Conservation (phyloP, 148 eudicot genomes). For the Linanthus parryae region DNA sequence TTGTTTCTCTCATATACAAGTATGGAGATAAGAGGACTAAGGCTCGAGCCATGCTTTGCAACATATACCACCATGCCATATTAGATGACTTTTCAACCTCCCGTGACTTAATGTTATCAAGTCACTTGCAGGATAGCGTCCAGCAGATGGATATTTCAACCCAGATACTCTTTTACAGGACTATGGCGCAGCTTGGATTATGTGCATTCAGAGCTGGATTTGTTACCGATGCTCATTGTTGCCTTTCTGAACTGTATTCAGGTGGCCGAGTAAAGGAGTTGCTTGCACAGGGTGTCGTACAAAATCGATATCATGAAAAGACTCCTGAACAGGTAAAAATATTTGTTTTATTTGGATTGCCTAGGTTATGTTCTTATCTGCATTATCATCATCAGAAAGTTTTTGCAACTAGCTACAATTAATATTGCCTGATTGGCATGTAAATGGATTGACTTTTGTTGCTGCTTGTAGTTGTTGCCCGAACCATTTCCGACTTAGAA, state of each 20-base stretch:
- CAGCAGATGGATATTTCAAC: constrained; percentile 83
- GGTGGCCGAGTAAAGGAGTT: constrained; percentile 92
- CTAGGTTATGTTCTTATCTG: background rate
- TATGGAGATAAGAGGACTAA: constrained; percentile 85
- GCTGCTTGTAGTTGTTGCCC: too few relatives aligned
- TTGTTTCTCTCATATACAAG: constrained; percentile 80
- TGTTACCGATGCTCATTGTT: constrained; percentile 65
- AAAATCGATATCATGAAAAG: constrained; percentile 85
- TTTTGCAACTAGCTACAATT: too few relatives aligned
- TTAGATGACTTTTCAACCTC: constrained; percentile 67
- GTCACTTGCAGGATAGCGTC: constrained; percentile 85
- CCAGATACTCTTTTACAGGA: constrained; percentile 77
- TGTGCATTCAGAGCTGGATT: constrained; percentile 83
- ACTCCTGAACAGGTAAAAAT: constrained; percentile 78
- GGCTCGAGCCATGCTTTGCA: constrained; percentile 96
- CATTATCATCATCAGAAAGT: too few relatives aligned
- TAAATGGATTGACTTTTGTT: too few relatives aligned
- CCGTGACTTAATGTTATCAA: constrained; percentile 79
- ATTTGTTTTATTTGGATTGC: background rate
- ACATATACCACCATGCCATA: constrained; percentile 88
- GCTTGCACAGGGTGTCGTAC: constrained; percentile 87
- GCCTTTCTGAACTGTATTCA: constrained; percentile 78
- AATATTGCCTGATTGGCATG: too few relatives aligned
- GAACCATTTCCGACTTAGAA: too few relatives aligned
- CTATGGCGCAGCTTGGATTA: constrained; percentile 90